Conservation (phyloP, 1,284 basidiomycete species). For the Gomphus sp. region DNA sequence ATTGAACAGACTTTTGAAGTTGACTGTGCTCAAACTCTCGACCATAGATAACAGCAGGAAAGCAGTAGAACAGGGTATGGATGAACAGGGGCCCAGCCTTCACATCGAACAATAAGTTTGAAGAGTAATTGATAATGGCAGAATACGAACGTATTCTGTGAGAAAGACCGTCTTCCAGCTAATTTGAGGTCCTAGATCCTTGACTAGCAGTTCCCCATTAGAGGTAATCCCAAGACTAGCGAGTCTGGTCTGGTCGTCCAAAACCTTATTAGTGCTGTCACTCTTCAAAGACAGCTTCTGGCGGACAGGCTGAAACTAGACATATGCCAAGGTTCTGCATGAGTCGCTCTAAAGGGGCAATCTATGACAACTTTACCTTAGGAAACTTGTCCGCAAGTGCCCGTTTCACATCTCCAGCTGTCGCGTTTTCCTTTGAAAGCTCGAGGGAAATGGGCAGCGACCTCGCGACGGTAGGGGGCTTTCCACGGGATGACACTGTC, state of each 20-base stretch:
- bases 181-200: conserved; percentile 85
- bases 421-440: conserved; percentile 37
- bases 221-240: conserved; percentile 46
- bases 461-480: conserved; percentile 34
- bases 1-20: conserved; percentile 59
- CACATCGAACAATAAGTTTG: background rate
- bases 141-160: conserved; percentile 76
- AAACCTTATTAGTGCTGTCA: conserved; percentile 38
- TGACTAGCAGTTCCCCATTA: conserved; percentile 59
- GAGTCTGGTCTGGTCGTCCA: conserved; percentile 57
- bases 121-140: background rate
- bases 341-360: background rate
- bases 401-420: conserved; percentile 52
- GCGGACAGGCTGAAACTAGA: conserved; percentile 58
- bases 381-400: conserved; percentile 49
- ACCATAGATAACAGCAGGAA: conserved; percentile 63
- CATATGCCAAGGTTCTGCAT: background rate
- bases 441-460: conserved; percentile 51
- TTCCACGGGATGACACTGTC: conserved; percentile 41
- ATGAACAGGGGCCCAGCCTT: conserved; percentile 87
- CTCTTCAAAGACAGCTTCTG: conserved; percentile 65
- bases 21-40: conserved; percentile 59
- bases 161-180: conserved; percentile 82
- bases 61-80: conserved; percentile 81
- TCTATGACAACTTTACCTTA: conserved; percentile 35